Evolutionary conservation across 108 stramenopile genomes (phyloP).

Genomic region (Chaetoceros muelleri): DNA sequence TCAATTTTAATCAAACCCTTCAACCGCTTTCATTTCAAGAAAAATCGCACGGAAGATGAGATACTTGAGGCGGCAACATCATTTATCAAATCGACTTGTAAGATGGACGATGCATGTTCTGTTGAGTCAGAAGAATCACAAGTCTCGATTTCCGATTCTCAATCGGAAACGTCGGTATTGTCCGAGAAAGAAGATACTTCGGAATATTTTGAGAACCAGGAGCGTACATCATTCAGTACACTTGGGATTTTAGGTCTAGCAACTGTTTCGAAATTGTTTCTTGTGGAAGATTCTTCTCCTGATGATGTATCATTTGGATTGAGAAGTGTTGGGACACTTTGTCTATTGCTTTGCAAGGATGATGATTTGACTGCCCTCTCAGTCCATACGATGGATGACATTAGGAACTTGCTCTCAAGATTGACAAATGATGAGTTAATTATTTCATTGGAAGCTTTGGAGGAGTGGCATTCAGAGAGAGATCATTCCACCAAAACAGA

Average conservation of each 20-base stretch:
- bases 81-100: constrained; percentile 31
- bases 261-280: not conserved
- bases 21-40: not conserved
- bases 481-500: too few species aligned
- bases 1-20: constrained; percentile 9
- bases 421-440: too few species aligned
- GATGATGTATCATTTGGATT: not conserved
- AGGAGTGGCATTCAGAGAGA: too few species aligned
- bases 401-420: too few species aligned
- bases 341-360: constrained; percentile 13
- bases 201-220: constrained; percentile 2
- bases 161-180: not conserved
- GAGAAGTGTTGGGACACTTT: constrained; percentile 21
- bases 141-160: not conserved
- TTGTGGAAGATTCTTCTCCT: not conserved
- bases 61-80: constrained; percentile 29
- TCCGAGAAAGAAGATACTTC: not conserved
- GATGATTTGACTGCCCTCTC: constrained; percentile 4
- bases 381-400: too few species aligned
- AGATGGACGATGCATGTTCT: constrained; percentile 2
- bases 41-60: constrained; percentile 20
- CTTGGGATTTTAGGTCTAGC: not conserved
- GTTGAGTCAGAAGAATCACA: not conserved
- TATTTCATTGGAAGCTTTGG: too few species aligned
- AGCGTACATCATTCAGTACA: not conserved